Percentiles rank a stretch among this genome's conserved stretches.
phyloP scores from a whole-genome alignment of 768 basidiomycete genomes.

The Termitomyces sp. region DNA sequence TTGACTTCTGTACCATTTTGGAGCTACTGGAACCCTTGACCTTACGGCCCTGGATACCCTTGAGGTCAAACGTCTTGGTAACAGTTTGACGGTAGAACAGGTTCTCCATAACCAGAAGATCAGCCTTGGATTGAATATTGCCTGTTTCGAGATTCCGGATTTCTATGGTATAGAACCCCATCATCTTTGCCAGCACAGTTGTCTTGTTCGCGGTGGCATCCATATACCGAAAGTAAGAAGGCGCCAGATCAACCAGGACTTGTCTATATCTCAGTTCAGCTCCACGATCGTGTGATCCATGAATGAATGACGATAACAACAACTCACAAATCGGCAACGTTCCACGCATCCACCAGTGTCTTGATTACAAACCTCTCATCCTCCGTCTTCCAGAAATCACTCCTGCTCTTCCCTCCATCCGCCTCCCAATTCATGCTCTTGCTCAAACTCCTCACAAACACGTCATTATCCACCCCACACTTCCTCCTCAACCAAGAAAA shows the following conservation, averaged over 20 bases:
- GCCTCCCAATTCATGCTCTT: constrained; percentile 64
- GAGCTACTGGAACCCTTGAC: constrained; percentile 44
- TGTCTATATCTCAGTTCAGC: constrained; percentile 39
- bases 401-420: constrained; percentile 75
- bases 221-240: constrained; percentile 77
- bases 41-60: constrained; percentile 76
- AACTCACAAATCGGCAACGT: constrained; percentile 76
- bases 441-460: constrained; percentile 55
- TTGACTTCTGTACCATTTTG: constrained; percentile 30
- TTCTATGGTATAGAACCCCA: constrained; percentile 79
- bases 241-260: constrained; percentile 70
- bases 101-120: constrained; percentile 84
- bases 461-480: constrained; percentile 64
- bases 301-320: background rate
- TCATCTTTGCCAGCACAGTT: constrained; percentile 69
- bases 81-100: constrained; percentile 69
- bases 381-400: constrained; percentile 76
- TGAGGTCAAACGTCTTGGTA: constrained; percentile 71
- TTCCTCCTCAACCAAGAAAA: constrained; percentile 62
- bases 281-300: background rate
- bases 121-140: constrained; percentile 56
- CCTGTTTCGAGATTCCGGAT: constrained; percentile 70
- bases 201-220: constrained; percentile 60
- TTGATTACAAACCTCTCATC: constrained; percentile 82
- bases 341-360: constrained; percentile 83